Conservation (phyloP, 345 rosid species). For the Hibiscus trionum region DNA sequence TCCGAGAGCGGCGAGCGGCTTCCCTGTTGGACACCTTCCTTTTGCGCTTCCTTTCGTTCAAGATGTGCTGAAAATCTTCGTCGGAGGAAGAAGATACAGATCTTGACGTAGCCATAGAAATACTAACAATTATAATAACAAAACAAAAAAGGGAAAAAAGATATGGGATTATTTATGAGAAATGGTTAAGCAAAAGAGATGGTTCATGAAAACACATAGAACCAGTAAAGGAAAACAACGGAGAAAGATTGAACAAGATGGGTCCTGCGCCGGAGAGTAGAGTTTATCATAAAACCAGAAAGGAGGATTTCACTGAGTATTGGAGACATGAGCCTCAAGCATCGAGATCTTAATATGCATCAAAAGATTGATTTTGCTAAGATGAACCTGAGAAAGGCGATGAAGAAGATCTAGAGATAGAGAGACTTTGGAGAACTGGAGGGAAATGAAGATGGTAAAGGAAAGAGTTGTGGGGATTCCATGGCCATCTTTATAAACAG, state of each 20-base stretch:
- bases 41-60: constrained; percentile 69
- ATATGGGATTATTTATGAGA: background rate
- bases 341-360: constrained; percentile 9
- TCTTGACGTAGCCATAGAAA: constrained; percentile 37
- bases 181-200: background rate
- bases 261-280: constrained; percentile 80
- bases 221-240: constrained; percentile 95
- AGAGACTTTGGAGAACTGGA: too few species aligned
- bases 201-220: constrained; percentile 74
- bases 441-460: too few species aligned
- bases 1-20: constrained; percentile 82
- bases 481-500: too few species aligned
- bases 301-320: constrained; percentile 79
- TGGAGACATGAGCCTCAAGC: constrained; percentile 82
- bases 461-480: too few species aligned
- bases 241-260: constrained; percentile 99
- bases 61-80: constrained; percentile 21
- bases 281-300: constrained; percentile 81
- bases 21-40: constrained; percentile 86
- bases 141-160: too few species aligned
- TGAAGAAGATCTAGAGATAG: too few species aligned
- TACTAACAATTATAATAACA: background rate
- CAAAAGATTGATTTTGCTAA: too few species aligned
- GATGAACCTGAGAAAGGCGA: too few species aligned
- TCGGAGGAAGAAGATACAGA: constrained; percentile 37